phyloP scores from a whole-genome alignment of 148 eudicot species.

The Limonium bicolor region DNA sequence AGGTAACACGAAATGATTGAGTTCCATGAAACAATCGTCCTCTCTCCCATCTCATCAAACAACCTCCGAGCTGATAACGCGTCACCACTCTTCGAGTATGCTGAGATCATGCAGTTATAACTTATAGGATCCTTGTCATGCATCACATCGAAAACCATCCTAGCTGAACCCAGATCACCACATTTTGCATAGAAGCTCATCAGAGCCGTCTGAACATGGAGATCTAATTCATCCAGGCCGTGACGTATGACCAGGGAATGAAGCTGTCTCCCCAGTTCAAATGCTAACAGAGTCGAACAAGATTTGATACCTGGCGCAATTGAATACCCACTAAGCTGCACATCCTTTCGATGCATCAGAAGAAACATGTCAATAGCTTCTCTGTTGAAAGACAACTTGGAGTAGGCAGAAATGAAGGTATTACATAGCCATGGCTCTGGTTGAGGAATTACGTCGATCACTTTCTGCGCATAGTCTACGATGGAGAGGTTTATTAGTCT shows the following conservation, averaged over 20 bases:
- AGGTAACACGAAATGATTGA: conserved; percentile 39
- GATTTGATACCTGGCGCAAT: too few relatives aligned
- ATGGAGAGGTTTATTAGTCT: too few relatives aligned
- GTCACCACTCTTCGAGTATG: conserved; percentile 29
- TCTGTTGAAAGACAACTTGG: too few relatives aligned
- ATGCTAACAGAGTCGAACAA: conserved; percentile 27
- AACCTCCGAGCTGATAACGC: conserved; percentile 23
- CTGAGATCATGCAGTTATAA: conserved; percentile 37
- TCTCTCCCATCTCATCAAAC: conserved; percentile 44
- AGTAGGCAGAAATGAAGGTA: too few relatives aligned
- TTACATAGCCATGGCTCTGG: too few relatives aligned
- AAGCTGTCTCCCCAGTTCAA: conserved; percentile 33
- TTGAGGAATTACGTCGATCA: too few relatives aligned
- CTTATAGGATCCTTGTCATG: conserved; percentile 23
- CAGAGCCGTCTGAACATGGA: conserved; percentile 33
- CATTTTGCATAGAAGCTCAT: conserved; percentile 42
- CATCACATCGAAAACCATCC: conserved; percentile 31
- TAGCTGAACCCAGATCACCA: conserved; percentile 31
- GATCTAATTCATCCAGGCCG: conserved; percentile 31
- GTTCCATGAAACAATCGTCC: conserved; percentile 46
- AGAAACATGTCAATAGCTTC: conserved; percentile 25
- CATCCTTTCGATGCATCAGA: conserved; percentile 21
- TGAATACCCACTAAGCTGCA: too few relatives aligned
- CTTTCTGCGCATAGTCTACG: too few relatives aligned
- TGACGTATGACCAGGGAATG: conserved; percentile 27